phyloP scores from a whole-genome alignment of 169 alveolate species.

The Cryptosporidium ryanae region DNA sequence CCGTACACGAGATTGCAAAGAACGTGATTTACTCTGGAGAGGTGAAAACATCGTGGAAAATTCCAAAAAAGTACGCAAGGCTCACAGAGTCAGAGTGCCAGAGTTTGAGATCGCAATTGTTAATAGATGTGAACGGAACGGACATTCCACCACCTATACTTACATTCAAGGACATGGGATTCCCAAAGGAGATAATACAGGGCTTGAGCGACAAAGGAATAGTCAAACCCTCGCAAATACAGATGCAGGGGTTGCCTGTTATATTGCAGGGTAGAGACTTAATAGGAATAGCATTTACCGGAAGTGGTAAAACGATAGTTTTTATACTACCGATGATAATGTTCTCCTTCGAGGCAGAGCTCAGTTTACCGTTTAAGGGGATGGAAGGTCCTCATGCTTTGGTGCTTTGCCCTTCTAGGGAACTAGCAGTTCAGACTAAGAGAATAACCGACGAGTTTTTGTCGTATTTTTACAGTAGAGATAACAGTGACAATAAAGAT shows the following conservation, averaged over 20 bases:
- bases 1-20: constrained; percentile 82
- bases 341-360: constrained; percentile 88
- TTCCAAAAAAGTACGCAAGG: constrained; percentile 80
- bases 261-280: constrained; percentile 90
- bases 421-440: constrained; percentile 92
- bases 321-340: constrained; percentile 91
- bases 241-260: constrained; percentile 92
- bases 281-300: constrained; percentile 93
- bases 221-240: constrained; percentile 92
- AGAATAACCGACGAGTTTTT: constrained; percentile 85
- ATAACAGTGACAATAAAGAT: constrained; percentile 7
- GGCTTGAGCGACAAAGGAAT: constrained; percentile 87
- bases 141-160: constrained; percentile 94
- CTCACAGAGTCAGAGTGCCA: constrained; percentile 77
- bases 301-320: constrained; percentile 93
- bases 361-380: constrained; percentile 80
- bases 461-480: constrained; percentile 78
- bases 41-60: constrained; percentile 79
- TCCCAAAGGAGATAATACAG: constrained; percentile 88
- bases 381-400: constrained; percentile 94
- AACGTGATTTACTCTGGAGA: constrained; percentile 76
- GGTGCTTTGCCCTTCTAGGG: constrained; percentile 94
- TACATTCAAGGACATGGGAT: constrained; percentile 90
- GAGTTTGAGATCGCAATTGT: constrained; percentile 79
- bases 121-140: constrained; percentile 88